Evolutionary conservation across 1,284 basidiomycete genomes (phyloP), one percentile per base, ranked within the genome.

Genomic region (Ceratobasidium theobromae): DNA sequence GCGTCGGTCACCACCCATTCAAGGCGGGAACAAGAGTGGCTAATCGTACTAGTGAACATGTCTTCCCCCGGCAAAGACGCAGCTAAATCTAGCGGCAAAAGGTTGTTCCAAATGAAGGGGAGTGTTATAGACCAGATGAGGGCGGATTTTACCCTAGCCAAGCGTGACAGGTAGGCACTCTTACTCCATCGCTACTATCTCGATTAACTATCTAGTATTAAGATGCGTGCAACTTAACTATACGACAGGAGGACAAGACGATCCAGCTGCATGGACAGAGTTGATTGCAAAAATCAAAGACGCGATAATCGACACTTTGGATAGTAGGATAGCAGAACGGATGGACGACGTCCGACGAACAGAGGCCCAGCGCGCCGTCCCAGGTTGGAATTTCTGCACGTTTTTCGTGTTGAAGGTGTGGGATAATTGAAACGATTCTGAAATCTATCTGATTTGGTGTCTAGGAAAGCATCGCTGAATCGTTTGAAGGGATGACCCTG

Each of bases 351-450:
- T 97, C 1, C 87, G 84, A 72, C 84, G 90, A 25, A 92, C 91
- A 0, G 95, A 98, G 74, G 82, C 85, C 52, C 92, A 96, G 74
- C 82, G 90, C 66, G 82, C 87, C 69, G 90, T 93, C 83, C 90
- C 92, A 1, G 95, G 94, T 1, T 98, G 95, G 95, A 95, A 97
- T 75, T 98, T 96, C 74, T 95, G 93, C 75, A 94, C 90, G 0
- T 98, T 95, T 80, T 97, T 98, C 76, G 86, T 95, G 38, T 79
- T 95, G 28, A 98, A 98, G 85, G 95, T 93, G 32, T 32, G 76
- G 23, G 11, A 21, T 4, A 51, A 28, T 28, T 2, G n/a, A 3
- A 2, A n/a, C 21, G n/a, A n/a, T 8, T 28, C n/a, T 33, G 6
- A 28, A 30, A 1, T 33, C 16, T 3, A 55, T 27, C 21, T 28